Evolutionary conservation across 352 stramenopile genomes (phyloP).

Genomic region (Elongisporangium anandrum): DNA sequence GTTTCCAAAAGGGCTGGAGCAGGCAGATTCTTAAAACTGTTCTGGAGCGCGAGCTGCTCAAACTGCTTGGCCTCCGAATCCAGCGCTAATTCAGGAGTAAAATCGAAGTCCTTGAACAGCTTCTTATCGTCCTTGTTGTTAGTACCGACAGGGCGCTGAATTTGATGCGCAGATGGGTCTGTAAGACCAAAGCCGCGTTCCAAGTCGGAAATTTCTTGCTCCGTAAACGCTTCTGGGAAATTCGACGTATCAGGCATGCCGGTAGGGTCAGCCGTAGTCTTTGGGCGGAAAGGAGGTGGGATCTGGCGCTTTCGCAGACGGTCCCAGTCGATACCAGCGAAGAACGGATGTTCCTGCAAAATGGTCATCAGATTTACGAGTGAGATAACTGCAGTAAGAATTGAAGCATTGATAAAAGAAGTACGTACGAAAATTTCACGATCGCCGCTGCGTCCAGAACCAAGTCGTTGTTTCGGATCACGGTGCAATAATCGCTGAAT

Average conservation of each 20-base stretch:
- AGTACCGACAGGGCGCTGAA: conserved; percentile 47
- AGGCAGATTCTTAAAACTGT: conserved; percentile 81
- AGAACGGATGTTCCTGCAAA: conserved; percentile 70
- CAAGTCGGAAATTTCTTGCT: conserved; percentile 85
- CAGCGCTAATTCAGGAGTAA: conserved; percentile 75
- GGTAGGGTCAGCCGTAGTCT: conserved; percentile 68
- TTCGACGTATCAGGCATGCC: conserved; percentile 80
- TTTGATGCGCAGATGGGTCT: conserved; percentile 49
- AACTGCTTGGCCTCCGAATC: conserved; percentile 84
- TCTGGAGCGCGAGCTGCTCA: conserved; percentile 78
- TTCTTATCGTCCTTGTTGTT: conserved; percentile 69
- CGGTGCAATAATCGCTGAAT: conserved; percentile 77
- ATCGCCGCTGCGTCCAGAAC: conserved; percentile 65
- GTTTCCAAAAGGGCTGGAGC: conserved; percentile 63
- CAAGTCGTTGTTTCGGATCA: conserved; percentile 78
- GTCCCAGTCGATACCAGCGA: conserved; percentile 81
- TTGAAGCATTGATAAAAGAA: conserved; percentile 1
- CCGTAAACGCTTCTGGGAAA: conserved; percentile 83
- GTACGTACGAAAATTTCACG: conserved; percentile 76
- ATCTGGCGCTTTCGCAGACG: conserved; percentile 77
- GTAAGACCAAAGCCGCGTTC: conserved; percentile 63
- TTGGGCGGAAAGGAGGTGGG: conserved; percentile 77
- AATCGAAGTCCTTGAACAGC: conserved; percentile 86
- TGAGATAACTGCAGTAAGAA: too few species aligned
- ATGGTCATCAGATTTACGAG: too few species aligned